Percentiles rank a stretch among this genome's conserved stretches.
phyloP scores from a whole-genome alignment of 495 filamentous ascomycete species.

The Annulohypoxylon nitens region DNA sequence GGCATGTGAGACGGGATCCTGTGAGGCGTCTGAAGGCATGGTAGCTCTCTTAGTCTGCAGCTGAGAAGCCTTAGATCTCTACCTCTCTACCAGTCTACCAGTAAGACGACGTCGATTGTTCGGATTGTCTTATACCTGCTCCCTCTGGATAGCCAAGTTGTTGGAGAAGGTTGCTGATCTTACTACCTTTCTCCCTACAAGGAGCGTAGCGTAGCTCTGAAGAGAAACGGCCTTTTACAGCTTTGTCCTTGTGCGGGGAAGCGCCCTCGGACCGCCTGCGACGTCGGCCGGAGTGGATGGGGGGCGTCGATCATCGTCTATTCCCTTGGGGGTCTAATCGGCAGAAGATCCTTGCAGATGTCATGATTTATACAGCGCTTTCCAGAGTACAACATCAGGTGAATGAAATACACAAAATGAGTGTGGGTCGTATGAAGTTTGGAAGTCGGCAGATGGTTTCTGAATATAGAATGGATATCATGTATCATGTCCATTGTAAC shows the following conservation, averaged over 20 bases:
- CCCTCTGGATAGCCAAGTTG: conserved; percentile 26
- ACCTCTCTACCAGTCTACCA: not conserved
- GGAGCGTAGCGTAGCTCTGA: conserved; percentile 16
- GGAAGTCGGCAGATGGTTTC: not conserved
- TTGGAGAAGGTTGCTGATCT: conserved; percentile 44
- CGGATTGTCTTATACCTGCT: conserved; percentile 1
- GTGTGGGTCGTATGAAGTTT: not conserved
- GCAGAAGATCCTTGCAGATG: conserved; percentile 39
- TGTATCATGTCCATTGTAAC: not conserved
- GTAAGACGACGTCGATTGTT: not conserved
- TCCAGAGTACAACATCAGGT: not conserved
- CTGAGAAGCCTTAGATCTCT: not conserved
- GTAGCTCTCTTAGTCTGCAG: not conserved
- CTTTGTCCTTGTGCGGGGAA: conserved; percentile 40
- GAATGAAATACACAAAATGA: not conserved
- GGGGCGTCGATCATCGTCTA: conserved; percentile 35
- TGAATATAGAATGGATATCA: not conserved
- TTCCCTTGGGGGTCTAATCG: conserved; percentile 31
- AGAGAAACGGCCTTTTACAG: conserved; percentile 9
- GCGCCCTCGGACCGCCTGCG: conserved; percentile 14
- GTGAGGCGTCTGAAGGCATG: conserved; percentile 42
- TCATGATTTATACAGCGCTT: not conserved
- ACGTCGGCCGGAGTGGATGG: conserved; percentile 31
- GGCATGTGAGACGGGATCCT: conserved; percentile 39
- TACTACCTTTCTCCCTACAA: conserved; percentile 23